These are phyloP conservation scores for Capronia americana DNA, from an alignment of 2,329 filamentous ascomycete species.

Conservation along the genomic window DNA sequence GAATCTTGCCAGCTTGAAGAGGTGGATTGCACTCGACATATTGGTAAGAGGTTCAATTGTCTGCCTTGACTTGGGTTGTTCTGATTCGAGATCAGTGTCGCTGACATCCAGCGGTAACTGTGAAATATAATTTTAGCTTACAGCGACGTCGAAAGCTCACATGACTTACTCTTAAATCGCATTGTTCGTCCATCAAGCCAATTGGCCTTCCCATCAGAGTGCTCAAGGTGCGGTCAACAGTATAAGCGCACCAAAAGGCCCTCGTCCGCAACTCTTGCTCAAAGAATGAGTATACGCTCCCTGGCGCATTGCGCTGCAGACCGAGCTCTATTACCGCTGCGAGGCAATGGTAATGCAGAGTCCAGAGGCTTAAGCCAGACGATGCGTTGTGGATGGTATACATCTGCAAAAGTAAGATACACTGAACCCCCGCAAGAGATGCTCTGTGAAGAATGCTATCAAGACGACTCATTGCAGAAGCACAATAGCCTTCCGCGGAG, in stretches of 20 bases:
- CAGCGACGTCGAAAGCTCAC: neutral
- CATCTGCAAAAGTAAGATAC: constrained; percentile 15
- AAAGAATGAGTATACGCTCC: neutral
- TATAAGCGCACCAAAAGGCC: constrained; percentile 12
- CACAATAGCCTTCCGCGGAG: constrained; percentile 12
- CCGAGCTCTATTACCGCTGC: constrained; percentile 11
- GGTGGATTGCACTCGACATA: constrained; percentile 9
- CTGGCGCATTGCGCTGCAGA: constrained; percentile 8
- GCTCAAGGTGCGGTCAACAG: constrained; percentile 13
- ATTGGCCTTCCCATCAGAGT: constrained; percentile 14
- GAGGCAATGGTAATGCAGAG: constrained; percentile 16
- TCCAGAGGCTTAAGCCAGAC: constrained; percentile 9
- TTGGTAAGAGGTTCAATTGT: neutral
- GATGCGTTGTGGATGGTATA: constrained; percentile 13
- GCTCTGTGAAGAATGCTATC: constrained; percentile 3
- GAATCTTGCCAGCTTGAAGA: constrained; percentile 10
- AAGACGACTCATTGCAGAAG: constrained; percentile 10
- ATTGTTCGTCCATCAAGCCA: constrained; percentile 11
- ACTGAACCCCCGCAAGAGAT: constrained; percentile 7
- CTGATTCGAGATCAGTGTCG: neutral
- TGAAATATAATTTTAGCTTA: neutral
- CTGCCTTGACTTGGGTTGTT: neutral
- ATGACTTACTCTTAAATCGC: constrained; percentile 9
- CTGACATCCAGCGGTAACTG: constrained; percentile 9
- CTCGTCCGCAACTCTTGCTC: constrained; percentile 15